Base-by-base conservation (phyloP, 1,139 yeast species). In the Ogataea hybrid region DNA sequence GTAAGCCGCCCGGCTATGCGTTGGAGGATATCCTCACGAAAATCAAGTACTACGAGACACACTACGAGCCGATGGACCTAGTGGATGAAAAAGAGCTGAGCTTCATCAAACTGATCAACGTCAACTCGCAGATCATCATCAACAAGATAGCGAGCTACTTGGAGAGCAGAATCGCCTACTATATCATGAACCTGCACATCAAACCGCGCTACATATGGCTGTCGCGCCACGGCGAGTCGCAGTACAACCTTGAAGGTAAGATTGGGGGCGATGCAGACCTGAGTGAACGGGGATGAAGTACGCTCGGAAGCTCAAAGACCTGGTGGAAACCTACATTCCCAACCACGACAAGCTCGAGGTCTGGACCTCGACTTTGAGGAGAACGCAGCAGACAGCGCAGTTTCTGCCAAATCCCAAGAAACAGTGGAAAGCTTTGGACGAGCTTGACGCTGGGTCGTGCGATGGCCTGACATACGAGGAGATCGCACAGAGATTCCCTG, bases 341-440 rank as follows among this genome's bases (percentile, higher is more conserved):
- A 69, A 74, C 53, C 63, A 68, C 50, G 77, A 76, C 48, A 77
- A 84, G 44, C 70, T 92, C 56, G 89, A 96, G 2, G 95, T 92
- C 30, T 92, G 98, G 98, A 92, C 97, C 0, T 88, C 97, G 4
- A 92, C 98, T 0, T 73, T 92, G 55, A 80, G 75, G 49, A 76
- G 98, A 63, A 92, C 98, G 6, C 95, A 88, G 62, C 96, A 92
- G 62, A 92, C 97, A 0, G 90, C 97, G 1, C 79, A 86, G 46
- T 77, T 74, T 61, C 71, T 92, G 55, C 90, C 95, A 1, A 88
- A 85, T 64, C 81, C 83, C 47, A 84, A 89, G 62, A 71, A 89
- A 51, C 87, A 84, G 52, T 92, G 98, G 98, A 92, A 92, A 64
- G 97, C 97, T 0, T 70, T 92, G 52, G 98, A 92, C 63, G 98